Evolutionary conservation across 768 basidiomycete species (phyloP), one percentile per base, ranked within the genome.

Genomic region (Collybia sordida): DNA sequence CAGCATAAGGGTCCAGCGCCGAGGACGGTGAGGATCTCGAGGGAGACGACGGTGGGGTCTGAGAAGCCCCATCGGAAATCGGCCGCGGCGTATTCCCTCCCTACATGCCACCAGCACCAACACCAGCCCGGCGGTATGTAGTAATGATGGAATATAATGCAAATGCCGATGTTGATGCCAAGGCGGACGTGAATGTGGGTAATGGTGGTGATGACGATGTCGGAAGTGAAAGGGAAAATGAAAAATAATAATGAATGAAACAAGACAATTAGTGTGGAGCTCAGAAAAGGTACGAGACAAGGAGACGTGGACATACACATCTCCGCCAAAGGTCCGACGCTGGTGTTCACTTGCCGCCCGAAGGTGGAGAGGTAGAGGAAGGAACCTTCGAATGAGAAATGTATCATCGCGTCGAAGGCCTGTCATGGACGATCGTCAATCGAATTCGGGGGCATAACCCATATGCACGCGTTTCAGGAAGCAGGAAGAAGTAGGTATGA

Each of bases 21-120:
- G 27, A 93, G 74, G 9, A 93, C 91, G 5, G 91, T 94, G 53
- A 94, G 73, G 48, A 93, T 65, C 64, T 94, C 91, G 27, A 94
- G 81, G 5, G 90, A 85, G 39, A 94, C 88, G 45, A 93, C 76
- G 1, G 86, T 87, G 1, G 88, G 80, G 60, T 94, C 91, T 0
- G 90, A 72, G 38, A 76, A 62, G 12, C 89, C 91, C 92, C 92
- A 94, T 36, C 91, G 82, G 47, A 80, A 77, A 61, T 94, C 91
- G 4, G 90, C 91, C 2, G 75, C 74, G 19, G 87, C 83, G 60
- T 93, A 92, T 63, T 92, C 90, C 55, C 75, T 85, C 88, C 90
- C 89, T 90, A 54, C 23, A 18, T n/a, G n/a, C n/a, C n/a, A n/a
- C n/a, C n/a, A n/a, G n/a, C n/a, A n/a, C n/a, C n/a, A n/a, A n/a